Conservation (phyloP, 495 filamentous ascomycete genomes). For the Bryoglossum gracile region DNA sequence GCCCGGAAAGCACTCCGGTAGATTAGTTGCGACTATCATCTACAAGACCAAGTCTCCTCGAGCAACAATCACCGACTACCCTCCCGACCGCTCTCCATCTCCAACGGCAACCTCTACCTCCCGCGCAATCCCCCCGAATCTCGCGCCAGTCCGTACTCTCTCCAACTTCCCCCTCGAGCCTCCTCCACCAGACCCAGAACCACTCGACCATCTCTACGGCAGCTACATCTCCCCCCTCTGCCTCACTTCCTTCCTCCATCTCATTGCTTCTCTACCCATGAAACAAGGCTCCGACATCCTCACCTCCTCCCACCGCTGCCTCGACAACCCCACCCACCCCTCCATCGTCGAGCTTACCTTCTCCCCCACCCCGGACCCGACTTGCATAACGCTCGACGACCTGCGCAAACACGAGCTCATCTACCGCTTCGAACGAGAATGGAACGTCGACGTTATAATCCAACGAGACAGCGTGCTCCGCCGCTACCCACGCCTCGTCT, state of each 20-base stretch:
- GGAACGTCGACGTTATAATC: conserved; percentile 77
- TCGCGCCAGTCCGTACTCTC: conserved; percentile 58
- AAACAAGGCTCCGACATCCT: conserved; percentile 47
- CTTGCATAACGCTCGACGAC: conserved; percentile 60
- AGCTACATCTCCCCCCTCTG: conserved; percentile 70
- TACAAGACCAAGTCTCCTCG: conserved; percentile 47
- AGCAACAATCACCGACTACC: conserved; percentile 28
- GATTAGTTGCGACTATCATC: conserved; percentile 60
- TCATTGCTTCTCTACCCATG: conserved; percentile 59
- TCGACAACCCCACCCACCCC: conserved; percentile 54
- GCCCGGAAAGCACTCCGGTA: conserved; percentile 32
- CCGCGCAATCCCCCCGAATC: conserved; percentile 38
- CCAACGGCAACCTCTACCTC: conserved; percentile 21
- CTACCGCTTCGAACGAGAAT: conserved; percentile 75
- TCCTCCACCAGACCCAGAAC: conserved; percentile 53
- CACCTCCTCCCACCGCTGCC: conserved; percentile 60
- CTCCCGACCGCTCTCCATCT: conserved; percentile 22
- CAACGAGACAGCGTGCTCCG: conserved; percentile 66
- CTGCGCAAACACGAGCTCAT: conserved; percentile 72
- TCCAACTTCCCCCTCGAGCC: conserved; percentile 67
- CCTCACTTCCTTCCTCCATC: conserved; percentile 74
- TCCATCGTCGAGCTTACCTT: conserved; percentile 64
- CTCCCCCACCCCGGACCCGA: conserved; percentile 56
- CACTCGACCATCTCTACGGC: conserved; percentile 70
- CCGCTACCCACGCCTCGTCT: conserved; percentile 69